A percentile compares a stretch with the other conserved stretches of the same genome.
These are phyloP conservation scores for Trichoderma sp. DNA, from an alignment of 2,329 filamentous ascomycete genomes.

Conservation along the genomic window DNA sequence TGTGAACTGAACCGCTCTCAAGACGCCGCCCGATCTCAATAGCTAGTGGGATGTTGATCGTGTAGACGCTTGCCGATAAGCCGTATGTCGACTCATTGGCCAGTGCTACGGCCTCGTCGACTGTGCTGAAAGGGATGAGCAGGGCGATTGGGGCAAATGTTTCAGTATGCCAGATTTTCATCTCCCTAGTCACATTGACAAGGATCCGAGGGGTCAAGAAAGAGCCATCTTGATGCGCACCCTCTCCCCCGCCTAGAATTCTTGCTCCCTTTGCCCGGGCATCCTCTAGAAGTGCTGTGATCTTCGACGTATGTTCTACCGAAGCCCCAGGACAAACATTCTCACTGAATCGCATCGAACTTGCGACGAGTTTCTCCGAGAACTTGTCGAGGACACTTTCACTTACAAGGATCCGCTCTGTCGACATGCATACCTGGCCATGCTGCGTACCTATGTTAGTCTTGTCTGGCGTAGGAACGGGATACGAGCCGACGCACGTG, in stretches of 20 bases:
- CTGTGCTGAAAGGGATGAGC: background rate
- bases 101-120: background rate
- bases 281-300: background rate
- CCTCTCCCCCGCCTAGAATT: background rate
- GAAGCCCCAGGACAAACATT: background rate
- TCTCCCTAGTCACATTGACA: background rate
- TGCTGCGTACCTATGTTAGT: background rate
- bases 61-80: background rate
- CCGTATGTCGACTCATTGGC: background rate
- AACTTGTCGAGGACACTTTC: background rate
- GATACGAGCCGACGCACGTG: background rate
- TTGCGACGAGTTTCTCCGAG: background rate
- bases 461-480: background rate
- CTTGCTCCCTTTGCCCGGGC: background rate
- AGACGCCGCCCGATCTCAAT: slow-evolving; percentile 43
- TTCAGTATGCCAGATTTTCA: background rate
- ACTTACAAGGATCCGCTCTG: background rate
- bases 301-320: background rate
- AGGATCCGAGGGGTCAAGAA: background rate
- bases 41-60: background rate
- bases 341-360: background rate
- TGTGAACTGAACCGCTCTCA: slow-evolving; percentile 65
- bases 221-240: background rate
- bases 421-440: background rate
- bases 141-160: background rate